Percentiles rank a stretch among this genome's conserved stretches.
phyloP scores from a whole-genome alignment of 495 filamentous ascomycete genomes.

The Aspergillus homomorphus region DNA sequence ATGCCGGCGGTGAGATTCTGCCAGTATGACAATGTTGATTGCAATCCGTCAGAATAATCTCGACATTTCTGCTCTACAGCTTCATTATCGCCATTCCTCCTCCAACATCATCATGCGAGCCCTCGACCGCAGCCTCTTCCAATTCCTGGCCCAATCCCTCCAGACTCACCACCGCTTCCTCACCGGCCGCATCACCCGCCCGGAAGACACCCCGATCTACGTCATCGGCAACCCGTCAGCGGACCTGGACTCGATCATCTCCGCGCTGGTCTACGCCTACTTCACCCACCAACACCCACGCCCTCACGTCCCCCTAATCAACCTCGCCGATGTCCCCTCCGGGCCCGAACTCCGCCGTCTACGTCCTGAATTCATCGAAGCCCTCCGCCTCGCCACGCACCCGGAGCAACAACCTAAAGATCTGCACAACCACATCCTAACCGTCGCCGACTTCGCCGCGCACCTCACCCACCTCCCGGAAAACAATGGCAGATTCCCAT shows the following conservation, averaged over 20 bases:
- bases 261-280: conserved; percentile 81
- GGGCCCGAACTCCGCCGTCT: conserved; percentile 55
- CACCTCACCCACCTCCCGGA: conserved; percentile 16
- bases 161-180: conserved; percentile 35
- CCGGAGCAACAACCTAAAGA: conserved; percentile 25
- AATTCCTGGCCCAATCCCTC: conserved; percentile 38
- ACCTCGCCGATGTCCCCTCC: conserved; percentile 63
- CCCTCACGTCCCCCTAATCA: conserved; percentile 77
- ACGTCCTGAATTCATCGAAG: conserved; percentile 69
- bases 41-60: background rate
- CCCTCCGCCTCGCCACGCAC: conserved; percentile 40
- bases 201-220: conserved; percentile 35
- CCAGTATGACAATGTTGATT: background rate
- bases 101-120: background rate
- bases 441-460: conserved; percentile 38
- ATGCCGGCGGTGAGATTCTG: conserved; percentile 1
- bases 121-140: conserved; percentile 27
- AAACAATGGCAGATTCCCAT: too few relatives aligned
- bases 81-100: background rate
- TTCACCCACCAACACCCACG: conserved; percentile 51
- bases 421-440: conserved; percentile 42
- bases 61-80: background rate
- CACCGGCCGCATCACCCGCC: conserved; percentile 22
- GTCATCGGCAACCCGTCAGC: conserved; percentile 47
- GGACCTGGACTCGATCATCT: conserved; percentile 92